Evolutionary conservation across 2,329 filamentous ascomycete species (phyloP).

Genomic region (Aspergillus ibericus): DNA sequence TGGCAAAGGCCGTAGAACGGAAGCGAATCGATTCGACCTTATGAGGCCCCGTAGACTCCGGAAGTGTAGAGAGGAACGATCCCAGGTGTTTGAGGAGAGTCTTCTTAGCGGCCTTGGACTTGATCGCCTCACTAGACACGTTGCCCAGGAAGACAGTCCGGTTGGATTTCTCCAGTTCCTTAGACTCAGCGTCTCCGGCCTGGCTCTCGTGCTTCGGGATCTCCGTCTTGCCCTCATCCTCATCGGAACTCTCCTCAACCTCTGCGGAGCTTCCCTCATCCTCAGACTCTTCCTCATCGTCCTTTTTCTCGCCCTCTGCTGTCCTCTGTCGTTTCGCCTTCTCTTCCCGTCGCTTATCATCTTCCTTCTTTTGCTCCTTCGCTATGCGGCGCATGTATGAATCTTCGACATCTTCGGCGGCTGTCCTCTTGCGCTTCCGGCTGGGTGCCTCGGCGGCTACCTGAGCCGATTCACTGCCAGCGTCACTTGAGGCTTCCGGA

Average conservation of each 20-base stretch:
- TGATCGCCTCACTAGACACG: constrained; percentile 79
- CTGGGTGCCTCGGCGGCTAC: constrained; percentile 23
- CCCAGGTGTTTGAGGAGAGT: constrained; percentile 72
- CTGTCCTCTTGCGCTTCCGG: constrained; percentile 57
- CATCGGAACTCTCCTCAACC: constrained; percentile 34
- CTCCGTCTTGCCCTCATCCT: constrained; percentile 29
- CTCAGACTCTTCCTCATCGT: constrained; percentile 25
- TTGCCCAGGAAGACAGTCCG: constrained; percentile 94
- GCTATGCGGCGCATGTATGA: constrained; percentile 46
- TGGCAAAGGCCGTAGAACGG: constrained; percentile 84
- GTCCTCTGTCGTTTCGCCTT: constrained; percentile 39
- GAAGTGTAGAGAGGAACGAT: constrained; percentile 65
- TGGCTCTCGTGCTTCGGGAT: constrained; percentile 43
- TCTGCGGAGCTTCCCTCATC: constrained; percentile 24
- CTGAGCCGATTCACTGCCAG: constrained; percentile 48
- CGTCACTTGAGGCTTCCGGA: constrained; percentile 46
- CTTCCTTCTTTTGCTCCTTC: constrained; percentile 43
- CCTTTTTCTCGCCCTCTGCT: constrained; percentile 58
- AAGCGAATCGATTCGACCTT: constrained; percentile 91
- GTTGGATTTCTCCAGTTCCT: constrained; percentile 77
- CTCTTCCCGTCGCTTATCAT: constrained; percentile 19
- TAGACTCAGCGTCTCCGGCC: constrained; percentile 35
- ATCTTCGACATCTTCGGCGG: constrained; percentile 48
- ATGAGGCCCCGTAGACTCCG: constrained; percentile 55
- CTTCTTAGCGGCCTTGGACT: constrained; percentile 78